Evolutionary conservation across 73 alveolate species (phyloP).

Genomic region (Paramecium octaurelia): DNA sequence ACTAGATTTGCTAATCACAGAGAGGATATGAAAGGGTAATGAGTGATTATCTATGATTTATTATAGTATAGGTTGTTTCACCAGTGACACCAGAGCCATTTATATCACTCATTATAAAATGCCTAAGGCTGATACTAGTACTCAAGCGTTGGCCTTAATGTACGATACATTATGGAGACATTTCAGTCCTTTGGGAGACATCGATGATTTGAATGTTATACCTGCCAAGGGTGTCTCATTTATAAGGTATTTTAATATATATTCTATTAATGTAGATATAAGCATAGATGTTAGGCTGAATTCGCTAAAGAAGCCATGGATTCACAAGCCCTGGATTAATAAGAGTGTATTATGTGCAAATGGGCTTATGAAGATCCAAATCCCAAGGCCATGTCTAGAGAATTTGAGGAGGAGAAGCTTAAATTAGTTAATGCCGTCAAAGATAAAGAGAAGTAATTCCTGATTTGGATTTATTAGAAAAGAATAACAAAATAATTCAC

Average conservation of each 20-base stretch:
- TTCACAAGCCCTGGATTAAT: constrained; percentile 85
- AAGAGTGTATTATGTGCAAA: constrained; percentile 88
- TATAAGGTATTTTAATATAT: constrained; percentile 65
- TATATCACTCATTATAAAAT: constrained; percentile 83
- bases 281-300: constrained; percentile 97
- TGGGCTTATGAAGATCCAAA: constrained; percentile 95
- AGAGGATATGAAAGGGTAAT: constrained; percentile 92
- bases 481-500: not conserved
- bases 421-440: constrained; percentile 44
- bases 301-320: constrained; percentile 99
- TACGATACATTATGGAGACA: constrained; percentile 87
- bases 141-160: constrained; percentile 87
- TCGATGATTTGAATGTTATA: constrained; percentile 92
- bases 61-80: constrained; percentile 85
- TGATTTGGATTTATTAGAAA: not conserved
- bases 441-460: constrained; percentile 14
- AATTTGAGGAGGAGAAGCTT: constrained; percentile 31
- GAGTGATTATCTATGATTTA: not conserved
- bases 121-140: constrained; percentile 76
- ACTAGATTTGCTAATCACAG: constrained; percentile 90
- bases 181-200: constrained; percentile 96
- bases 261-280: constrained; percentile 43
- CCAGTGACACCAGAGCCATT: constrained; percentile 90
- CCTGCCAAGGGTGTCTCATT: constrained; percentile 89
- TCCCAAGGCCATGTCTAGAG: constrained; percentile 55